Base-by-base conservation (phyloP, 139 green algal species). In the Spirogloea muscicola region DNA sequence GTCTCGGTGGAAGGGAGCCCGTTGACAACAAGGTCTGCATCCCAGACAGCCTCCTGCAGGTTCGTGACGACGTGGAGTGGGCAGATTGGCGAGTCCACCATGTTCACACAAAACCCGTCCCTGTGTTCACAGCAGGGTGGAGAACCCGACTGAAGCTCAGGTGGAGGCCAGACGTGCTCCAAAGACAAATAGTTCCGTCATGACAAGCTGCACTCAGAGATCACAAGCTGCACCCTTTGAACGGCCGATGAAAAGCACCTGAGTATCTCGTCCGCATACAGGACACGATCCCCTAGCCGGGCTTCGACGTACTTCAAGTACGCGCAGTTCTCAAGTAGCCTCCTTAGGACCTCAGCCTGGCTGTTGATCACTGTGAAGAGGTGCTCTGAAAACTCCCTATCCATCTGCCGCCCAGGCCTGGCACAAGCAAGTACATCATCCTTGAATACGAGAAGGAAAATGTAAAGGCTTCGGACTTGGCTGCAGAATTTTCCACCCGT, bases 251-350 rank as follows among this genome's bases (percentile, higher is more conserved):
- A 7, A 74, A 9, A n/a, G 46, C n/a, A 74, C 65, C 65, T 73
- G 29, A 83, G 39, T 25, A 83, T 46, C 55, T 83, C 76, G n/a
- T 83, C 76, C 1, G 76, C 51, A 1, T 55, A 49, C 0, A 83
- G 42, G 18, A 10, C 36, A 27, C 76, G 59, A 33, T 81, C 70
- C 5, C 76, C 76, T 0, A 81, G 70, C 3, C 76, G 49, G 10
- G 69, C 76, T 27, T 83, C 76, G 16, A 80, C 76, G 61, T 83
- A 83, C 73, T 83, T 83, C 39, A 80, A 27, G 37, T 79, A 83
- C n/a, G 76, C 69, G 33, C 52, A 73, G 9, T 74, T 49, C 18
- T 18, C 27, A 10, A 80, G 34, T 16, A 81, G 44, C 6, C 76
- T 51, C 0, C 76, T 29, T 31, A 83, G 42, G 3, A 83, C 33